phyloP scores from a whole-genome alignment of 768 basidiomycete species.

The Podaxis sp. region DNA sequence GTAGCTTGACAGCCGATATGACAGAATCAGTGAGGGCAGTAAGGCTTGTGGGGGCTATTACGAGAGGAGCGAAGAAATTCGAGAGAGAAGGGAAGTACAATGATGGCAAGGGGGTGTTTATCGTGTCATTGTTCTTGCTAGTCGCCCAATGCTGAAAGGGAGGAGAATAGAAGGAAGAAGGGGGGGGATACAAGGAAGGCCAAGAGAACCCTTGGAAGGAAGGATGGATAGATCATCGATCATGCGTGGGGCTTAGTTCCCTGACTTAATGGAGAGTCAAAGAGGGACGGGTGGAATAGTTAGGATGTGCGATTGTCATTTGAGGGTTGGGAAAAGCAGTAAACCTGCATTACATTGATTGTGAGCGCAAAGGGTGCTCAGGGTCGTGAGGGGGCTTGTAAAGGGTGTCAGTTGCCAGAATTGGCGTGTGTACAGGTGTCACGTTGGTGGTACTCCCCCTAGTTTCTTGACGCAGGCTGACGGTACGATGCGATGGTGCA shows the following conservation, averaged over 20 bases:
- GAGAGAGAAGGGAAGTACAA: background rate
- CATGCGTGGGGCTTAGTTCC: background rate
- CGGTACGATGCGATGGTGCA: background rate
- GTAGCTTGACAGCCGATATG: background rate
- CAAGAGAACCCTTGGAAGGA: slow-evolving; percentile 5
- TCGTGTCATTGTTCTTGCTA: background rate
- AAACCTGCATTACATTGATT: background rate
- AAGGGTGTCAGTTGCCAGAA: slow-evolving; percentile 1
- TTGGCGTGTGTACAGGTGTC: background rate
- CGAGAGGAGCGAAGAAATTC: background rate
- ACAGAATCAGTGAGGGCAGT: slow-evolving; percentile 10
- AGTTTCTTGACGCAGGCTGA: background rate
- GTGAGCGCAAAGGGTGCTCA: background rate
- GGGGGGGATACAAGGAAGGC: background rate
- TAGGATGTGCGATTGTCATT: background rate
- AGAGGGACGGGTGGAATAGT: background rate
- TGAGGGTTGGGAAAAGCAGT: background rate
- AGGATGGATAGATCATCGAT: background rate
- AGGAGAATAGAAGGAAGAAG: background rate
- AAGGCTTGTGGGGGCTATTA: slow-evolving; percentile 6
- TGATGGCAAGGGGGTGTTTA: background rate
- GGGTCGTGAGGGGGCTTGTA: background rate
- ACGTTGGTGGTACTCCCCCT: background rate
- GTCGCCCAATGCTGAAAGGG: background rate
- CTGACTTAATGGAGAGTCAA: no score